Conservation (phyloP, 306 rosid genomes). For the Dicorynia guianensis region DNA sequence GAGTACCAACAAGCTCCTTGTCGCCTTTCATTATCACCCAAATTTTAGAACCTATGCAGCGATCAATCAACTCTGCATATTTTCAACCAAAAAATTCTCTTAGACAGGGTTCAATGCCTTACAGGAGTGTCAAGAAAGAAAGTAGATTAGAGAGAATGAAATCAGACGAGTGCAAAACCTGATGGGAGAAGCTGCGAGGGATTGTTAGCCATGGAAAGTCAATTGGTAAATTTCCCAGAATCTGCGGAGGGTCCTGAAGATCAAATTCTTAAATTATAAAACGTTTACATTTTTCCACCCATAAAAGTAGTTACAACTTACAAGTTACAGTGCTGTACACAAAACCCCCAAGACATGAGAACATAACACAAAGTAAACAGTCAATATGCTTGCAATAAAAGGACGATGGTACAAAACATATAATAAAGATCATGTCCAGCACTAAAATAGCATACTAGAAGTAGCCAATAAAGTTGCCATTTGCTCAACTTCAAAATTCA, state of each 20-base stretch:
- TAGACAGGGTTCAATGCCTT: conserved; percentile 18
- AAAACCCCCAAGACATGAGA: background rate
- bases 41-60: conserved; percentile 95
- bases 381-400: background rate
- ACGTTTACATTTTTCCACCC: background rate
- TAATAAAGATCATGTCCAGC: too few species aligned
- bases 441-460: too few species aligned
- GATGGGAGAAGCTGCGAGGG: conserved; percentile 96
- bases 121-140: background rate
- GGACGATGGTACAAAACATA: background rate
- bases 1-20: conserved; percentile 98
- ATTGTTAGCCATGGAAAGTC: conserved; percentile 72
- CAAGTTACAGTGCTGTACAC: background rate
- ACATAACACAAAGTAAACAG: background rate
- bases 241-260: conserved; percentile 20
- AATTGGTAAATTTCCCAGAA: conserved; percentile 14
- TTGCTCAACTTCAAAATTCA: background rate
- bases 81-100: conserved; percentile 39
- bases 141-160: background rate
- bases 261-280: conserved; percentile 4
- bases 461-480: too few species aligned
- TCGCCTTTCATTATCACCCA: conserved; percentile 99
- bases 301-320: background rate
- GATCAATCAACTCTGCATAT: conserved; percentile 87
- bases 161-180: conserved; percentile 49